These are phyloP conservation scores for Plasmodium reichenowi DNA, from an alignment of 169 alveolate species.

Conservation along the genomic window DNA sequence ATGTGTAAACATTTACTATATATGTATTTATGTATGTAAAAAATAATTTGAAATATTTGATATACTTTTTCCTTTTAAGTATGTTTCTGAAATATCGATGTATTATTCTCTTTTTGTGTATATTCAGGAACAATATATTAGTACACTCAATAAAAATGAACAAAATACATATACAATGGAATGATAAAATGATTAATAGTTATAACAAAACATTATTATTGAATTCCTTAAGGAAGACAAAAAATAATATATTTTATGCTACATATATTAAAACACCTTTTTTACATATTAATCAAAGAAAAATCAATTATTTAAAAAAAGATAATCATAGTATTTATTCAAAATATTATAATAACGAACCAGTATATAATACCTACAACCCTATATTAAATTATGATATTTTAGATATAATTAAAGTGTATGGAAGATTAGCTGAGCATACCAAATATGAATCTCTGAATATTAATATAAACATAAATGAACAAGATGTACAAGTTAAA, in stretches of 20 bases:
- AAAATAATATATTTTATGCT: slow-evolving; percentile 5
- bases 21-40: too few relatives aligned
- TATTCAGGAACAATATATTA: slow-evolving; percentile 2
- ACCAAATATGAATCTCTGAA: slow-evolving; percentile 33
- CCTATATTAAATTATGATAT: slow-evolving; percentile 77
- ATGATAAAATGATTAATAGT: neutral
- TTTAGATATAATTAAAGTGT: slow-evolving; percentile 68
- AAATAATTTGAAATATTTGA: too few relatives aligned
- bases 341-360: slow-evolving; percentile 70
- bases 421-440: slow-evolving; percentile 76
- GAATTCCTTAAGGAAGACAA: neutral
- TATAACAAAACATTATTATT: neutral
- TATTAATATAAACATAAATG: slow-evolving; percentile 12
- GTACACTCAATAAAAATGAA: slow-evolving; percentile 12
- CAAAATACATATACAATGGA: slow-evolving; percentile 5
- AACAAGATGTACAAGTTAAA: neutral
- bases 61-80: neutral
- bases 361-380: slow-evolving; percentile 59
- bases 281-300: slow-evolving; percentile 55
- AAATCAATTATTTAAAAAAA: slow-evolving; percentile 50
- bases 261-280: slow-evolving; percentile 23
- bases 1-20: neutral
- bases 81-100: slow-evolving; percentile 16
- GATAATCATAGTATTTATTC: slow-evolving; percentile 27
- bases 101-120: slow-evolving; percentile 4